Base-by-base conservation (phyloP, 495 filamentous ascomycete genomes). In the Penicillium ucsense region DNA sequence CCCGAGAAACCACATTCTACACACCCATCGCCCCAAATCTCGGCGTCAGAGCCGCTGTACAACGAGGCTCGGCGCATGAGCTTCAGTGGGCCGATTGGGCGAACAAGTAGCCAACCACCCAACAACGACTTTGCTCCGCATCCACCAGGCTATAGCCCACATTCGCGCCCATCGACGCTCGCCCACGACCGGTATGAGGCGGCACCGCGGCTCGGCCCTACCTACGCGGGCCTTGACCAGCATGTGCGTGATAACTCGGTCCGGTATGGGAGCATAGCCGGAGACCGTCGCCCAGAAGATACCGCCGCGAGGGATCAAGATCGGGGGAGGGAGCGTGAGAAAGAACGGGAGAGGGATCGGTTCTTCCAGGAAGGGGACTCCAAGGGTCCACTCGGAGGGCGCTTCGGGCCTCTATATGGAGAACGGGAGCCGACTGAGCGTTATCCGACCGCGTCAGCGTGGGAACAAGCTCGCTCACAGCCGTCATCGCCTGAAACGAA, bases 241-340 rank as follows among this genome's bases (percentile, higher is more conserved):
- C 68, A 62, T n/a, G 38, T 33, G 20, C 54, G 50, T 5, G 48
- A 54, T 33, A 38, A 44, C 2, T 63, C 61, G 33, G 41, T 46
- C 47, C 58, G 62, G 28, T 67, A 60, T 38, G 55, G 56, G 43
- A 59, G 61, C 34, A 35, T 71, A 6, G 71, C 68, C 51, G 57
- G 53, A 4, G 74, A 76, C 36, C 70, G 75, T 10, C 70, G 72
- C 31, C 47, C 64, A 43, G 70, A 78, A 45, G 70, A 73, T 3
- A 43, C 5, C 12, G 41, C 30, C 0, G 30, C 34, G 29, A 20
- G 41, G 29, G 41, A 43, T 8, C 41, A 31, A 27, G 41, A 43
- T 32, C 30, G 41, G 31, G 41, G 31, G n/a, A 6, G 38, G 20
- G 33, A 62, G 66, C 35, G 53, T 55, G 66, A 75, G 9, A 59